Base-by-base conservation (phyloP, 2,329 filamentous ascomycete genomes). In the Xylaria digitata region DNA sequence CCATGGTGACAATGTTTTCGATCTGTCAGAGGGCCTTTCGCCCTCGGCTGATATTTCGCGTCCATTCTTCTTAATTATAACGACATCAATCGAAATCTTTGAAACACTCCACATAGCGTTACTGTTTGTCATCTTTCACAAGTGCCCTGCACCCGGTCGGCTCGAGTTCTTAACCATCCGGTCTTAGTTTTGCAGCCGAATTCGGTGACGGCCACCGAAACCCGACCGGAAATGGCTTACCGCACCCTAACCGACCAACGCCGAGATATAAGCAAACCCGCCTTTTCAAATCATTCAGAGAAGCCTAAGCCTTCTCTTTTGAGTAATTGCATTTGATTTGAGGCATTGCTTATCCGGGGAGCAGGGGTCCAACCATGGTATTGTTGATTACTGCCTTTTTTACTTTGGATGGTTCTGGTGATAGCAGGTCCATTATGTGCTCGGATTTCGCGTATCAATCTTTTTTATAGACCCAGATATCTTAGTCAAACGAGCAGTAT, bases 161-260 rank as follows among this genome's bases (percentile, higher is more conserved):
- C 49, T n/a, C n/a, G 7, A 3, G 50, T 30, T 34, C 21, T 50
- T 42, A 43, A 49, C 42, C 5, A 46, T 49, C 59, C 46, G 46
- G n/a, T 49, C 15, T 9, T 45, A 15, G 37, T 37, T 30, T 48
- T 40, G 40, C 48, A 17, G 58, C 52, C 37, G 34, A 40, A 40
- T 65, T 65, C 63, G 63, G 63, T 52, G 48, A 49, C 63, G 63
- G 63, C 58, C 26, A 52, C 63, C 63, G 63, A 66, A 58, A 52
- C 40, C 63, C 63, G 63, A 58, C 40, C 58, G 50, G 56, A 17
- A 7, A 17, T 9, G 42, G 21, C 34, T 48, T 54, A 21, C 46
- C 63, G 53, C 52, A 26, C 21, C 21, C 37, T 55, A 26, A 11
- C 46, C 37, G 63, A 66, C n/a, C 52, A 45, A 34, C 58, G 4